phyloP scores from a whole-genome alignment of 805 yeast species.

The Maudiozyma saulgeensis region DNA sequence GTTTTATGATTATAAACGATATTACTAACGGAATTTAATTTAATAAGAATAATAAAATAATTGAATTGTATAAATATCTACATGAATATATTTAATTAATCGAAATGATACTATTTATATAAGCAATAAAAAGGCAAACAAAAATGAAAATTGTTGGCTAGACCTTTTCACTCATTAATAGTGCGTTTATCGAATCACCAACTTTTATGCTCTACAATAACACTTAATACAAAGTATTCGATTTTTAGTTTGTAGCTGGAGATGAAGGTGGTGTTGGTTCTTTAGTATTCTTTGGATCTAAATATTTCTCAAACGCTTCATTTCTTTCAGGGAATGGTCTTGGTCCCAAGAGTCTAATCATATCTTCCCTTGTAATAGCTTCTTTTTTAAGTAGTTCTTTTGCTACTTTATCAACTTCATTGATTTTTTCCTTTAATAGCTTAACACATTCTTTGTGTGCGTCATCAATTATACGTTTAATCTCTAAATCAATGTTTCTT shows the following conservation, averaged over 20 bases:
- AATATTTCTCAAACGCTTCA: slow-evolving; percentile 85
- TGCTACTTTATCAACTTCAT: slow-evolving; percentile 78
- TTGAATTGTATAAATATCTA: slow-evolving; percentile 3
- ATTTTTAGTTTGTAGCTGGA: slow-evolving; percentile 8
- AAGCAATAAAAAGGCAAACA: neutral
- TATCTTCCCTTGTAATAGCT: slow-evolving; percentile 87
- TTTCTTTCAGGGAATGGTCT: slow-evolving; percentile 86
- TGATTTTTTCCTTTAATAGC: slow-evolving; percentile 54
- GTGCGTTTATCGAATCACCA: too few species aligned
- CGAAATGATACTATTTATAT: neutral
- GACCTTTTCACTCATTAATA: too few species aligned
- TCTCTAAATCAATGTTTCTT: slow-evolving; percentile 69
- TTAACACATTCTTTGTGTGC: slow-evolving; percentile 63
- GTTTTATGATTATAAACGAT: too few species aligned
- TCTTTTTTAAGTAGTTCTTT: slow-evolving; percentile 78
- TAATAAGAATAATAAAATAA: neutral
- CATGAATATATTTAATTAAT: slow-evolving; percentile 4
- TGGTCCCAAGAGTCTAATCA: slow-evolving; percentile 82
- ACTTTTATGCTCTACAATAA: too few species aligned
- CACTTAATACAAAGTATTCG: too few species aligned
- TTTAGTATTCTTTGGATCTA: slow-evolving; percentile 33
- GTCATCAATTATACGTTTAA: slow-evolving; percentile 64
- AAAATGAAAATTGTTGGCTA: neutral
- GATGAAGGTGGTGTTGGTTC: slow-evolving; percentile 1
- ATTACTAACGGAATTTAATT: neutral